Evolutionary conservation across 352 stramenopile species (phyloP).

Genomic region (Globisporangium apiculatum): DNA sequence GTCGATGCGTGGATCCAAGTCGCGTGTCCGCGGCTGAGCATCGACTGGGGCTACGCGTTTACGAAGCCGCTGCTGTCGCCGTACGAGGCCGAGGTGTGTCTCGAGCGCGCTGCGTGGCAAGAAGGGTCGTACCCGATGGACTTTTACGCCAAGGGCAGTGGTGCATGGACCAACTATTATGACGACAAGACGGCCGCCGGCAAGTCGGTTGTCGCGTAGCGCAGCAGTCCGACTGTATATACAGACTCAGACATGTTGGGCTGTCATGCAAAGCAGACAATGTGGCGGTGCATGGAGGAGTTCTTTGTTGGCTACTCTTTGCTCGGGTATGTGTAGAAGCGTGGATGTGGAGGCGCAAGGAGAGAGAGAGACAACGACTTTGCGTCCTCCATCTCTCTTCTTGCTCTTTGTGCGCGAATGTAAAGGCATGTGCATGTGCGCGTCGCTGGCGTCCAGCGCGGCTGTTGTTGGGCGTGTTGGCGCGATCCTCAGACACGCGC

Average conservation of each 20-base stretch:
- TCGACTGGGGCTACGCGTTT: conserved; percentile 99
- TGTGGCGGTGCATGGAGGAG: too few relatives aligned
- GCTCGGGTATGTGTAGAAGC: too few relatives aligned
- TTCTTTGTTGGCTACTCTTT: too few relatives aligned
- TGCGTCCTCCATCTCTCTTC: too few relatives aligned
- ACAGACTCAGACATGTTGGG: too few relatives aligned
- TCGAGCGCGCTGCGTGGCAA: conserved; percentile 86
- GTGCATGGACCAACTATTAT: conserved; percentile 97
- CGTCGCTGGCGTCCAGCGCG: background rate
- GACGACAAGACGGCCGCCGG: conserved; percentile 26
- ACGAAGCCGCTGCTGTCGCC: conserved; percentile 93
- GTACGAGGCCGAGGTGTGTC: conserved; percentile 95
- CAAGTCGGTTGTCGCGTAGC: conserved; percentile 3
- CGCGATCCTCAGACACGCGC: too few relatives aligned
- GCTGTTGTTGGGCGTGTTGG: background rate
- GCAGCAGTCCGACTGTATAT: too few relatives aligned
- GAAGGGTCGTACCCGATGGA: conserved; percentile 97
- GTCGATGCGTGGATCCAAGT: conserved; percentile 99
- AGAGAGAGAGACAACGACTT: too few relatives aligned
- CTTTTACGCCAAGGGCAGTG: conserved; percentile 96
- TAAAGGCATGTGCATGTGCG: conserved; percentile 2
- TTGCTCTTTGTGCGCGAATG: too few relatives aligned
- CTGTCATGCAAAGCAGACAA: too few relatives aligned
- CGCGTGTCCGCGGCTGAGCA: conserved; percentile 95
- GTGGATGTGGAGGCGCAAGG: too few relatives aligned